Base-by-base conservation (phyloP, 331 rosid species). In the Phaseolus coccineus region DNA sequence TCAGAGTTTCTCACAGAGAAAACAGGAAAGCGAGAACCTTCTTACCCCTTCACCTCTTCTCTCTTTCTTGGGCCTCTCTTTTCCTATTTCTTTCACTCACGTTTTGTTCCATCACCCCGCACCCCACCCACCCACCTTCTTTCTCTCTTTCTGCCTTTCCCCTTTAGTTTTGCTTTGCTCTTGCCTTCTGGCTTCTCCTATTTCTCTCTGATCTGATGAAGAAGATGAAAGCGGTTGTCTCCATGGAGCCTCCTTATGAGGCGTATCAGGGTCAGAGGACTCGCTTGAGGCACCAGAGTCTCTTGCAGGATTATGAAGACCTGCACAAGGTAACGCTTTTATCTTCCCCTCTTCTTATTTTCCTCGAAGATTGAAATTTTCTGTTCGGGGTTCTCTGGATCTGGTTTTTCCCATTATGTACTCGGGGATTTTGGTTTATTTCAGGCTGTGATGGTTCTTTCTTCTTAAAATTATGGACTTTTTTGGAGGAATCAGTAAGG, bases 1-100 rank as follows among this genome's bases (percentile, higher is more conserved):
- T 96, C 99, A 93, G 98, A 96, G 89, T 84, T 91, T 90, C 69
- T 65, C 93, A 96, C 95, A 96, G 94, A 90, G 94, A 89, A 95
- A 93, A 95, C 96, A 90, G 92, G 93, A 90, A 91, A 85, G 79
- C 97, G 88, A 86, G 91, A 91, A 93, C 87, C 95, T 87, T 93
- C 92, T 87, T 83, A 76, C 93, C 87, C 61, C 44, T 59, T 53
- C 80, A 71, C 78, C 78, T 64, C 51, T 30, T 33, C 79, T 56
- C 78, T 74, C 77, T 55, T 69, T 62, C 51, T 57, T 55, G 30
- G 16, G 37, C 55, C 79, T 73, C 73, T 39, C 65, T 55, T 53
- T 42, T 47, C 86, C 48, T 61, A 22, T 72, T 56, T 40, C 80
- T 74, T 70, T 66, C 83, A 67, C 50, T 67, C 55, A 67, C 72